Base-by-base conservation (phyloP, 78 protist genomes). In the Parvularia atlantis region DNA sequence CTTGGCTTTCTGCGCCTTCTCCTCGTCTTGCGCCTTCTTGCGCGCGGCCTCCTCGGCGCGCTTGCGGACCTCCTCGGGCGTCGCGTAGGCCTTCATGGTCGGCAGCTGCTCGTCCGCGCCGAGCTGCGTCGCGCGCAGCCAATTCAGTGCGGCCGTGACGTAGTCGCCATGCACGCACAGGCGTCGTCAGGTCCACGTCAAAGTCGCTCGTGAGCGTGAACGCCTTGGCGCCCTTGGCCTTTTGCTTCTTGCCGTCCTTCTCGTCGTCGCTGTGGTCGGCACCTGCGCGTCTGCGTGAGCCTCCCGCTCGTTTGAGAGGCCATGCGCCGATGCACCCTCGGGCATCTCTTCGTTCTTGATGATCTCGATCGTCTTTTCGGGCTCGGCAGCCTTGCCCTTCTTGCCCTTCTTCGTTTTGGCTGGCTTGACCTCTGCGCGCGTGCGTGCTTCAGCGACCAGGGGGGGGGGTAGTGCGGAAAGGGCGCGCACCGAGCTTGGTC, bases 341-440 rank as follows among this genome's bases (percentile, higher is more conserved):
- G 60, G 60, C 60, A 54, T 54, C 17, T 54, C 60, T 2, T 28
- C 35, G 14, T 1, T 2, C 1, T 7, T 22, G 37, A 28, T 16
- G 35, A 54, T 28, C 36, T 54, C 60, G 35, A 54, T 54, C 30
- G 9, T 20, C n/a, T 7, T 6, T 17, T 31, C 43, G 44, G 39
- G 14, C 46, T 59, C 43, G 39, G 26, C 65, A 24, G 31, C 10
- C 65, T 59, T 59, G 36, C 65, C 43, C 65, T 59, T 59, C 65
- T 59, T 59, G 60, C 60, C 60, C 44, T 59, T 36, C 20, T 57
- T n/a, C n/a, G n/a, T n/a, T n/a, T n/a, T n/a, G n/a, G n/a, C n/a
- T 50, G 44, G 59, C 4, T 58, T 67, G 20, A 56, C 46, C 46
- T 56, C 58, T 63, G 68, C 36, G 13, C 36, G 11, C 26, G 19